A percentile compares a stretch with the other conserved stretches of the same genome.
Evolutionary conservation across 2,329 filamentous ascomycete species (phyloP).

Genomic region (Trichoderma sp.): DNA sequence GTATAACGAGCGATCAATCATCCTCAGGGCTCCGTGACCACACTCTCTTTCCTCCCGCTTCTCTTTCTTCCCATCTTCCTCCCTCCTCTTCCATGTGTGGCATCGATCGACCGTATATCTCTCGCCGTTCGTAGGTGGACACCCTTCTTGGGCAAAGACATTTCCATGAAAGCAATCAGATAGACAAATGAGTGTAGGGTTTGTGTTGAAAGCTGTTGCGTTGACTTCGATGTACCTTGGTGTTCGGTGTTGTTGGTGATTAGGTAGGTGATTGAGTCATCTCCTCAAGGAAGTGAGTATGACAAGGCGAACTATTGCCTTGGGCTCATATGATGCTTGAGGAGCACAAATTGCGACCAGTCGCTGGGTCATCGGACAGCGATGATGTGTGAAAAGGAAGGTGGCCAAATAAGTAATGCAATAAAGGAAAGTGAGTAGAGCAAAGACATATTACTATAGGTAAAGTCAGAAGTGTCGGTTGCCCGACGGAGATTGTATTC

Average conservation of each 20-base stretch:
- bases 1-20: constrained; percentile 8
- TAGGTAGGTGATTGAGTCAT: constrained; percentile 5
- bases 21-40: not conserved
- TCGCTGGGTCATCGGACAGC: constrained; percentile 6
- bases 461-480: constrained; percentile 30
- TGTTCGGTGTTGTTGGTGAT: not conserved
- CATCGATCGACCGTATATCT: constrained; percentile 22
- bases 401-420: constrained; percentile 11
- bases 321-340: not conserved
- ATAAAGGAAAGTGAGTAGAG: constrained; percentile 11
- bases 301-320: not conserved
- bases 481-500: constrained; percentile 32
- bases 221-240: not conserved
- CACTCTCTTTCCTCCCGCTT: not conserved
- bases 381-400: constrained; percentile 9
- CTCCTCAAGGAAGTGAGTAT: not conserved
- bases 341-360: constrained; percentile 2
- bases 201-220: constrained; percentile 7
- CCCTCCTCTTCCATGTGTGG: not conserved
- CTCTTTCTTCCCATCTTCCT: not conserved
- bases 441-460: constrained; percentile 27
- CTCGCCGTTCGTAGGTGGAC: constrained; percentile 23
- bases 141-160: not conserved
- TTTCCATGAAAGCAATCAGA: constrained; percentile 22
- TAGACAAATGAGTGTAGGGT: constrained; percentile 14